Evolutionary conservation across 441 rosid species (phyloP), one percentile per base, ranked within the genome.

Genomic region (Adansonia rubrostipa): DNA sequence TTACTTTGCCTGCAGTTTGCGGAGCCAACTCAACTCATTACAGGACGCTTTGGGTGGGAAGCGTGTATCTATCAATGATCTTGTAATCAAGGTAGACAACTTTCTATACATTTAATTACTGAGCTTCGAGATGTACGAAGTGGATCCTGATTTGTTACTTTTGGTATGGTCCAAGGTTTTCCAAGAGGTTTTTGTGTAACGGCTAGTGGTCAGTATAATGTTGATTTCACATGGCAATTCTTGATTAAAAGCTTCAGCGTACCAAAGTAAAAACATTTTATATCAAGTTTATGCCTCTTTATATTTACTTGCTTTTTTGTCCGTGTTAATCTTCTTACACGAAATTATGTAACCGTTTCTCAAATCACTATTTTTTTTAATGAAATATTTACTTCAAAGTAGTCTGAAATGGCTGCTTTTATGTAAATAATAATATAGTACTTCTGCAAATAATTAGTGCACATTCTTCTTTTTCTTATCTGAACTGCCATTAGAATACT

Each of bases 1-100:
- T 77, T 60, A 4, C 68, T 81, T 60, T 78, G 56, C 45, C 20
- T 84, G 78, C 86, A 96, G 99, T 63, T 83, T 96, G 82, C 91
- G 98, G 67, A 86, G 86, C 77, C 89, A 89, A 57, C 92, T 96
- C 76, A 96, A 96, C 82, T 86, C 87, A 73, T 83, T 92, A 80
- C 99, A 92, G 88, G 97, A 94, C 84, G 90, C 92, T 79, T 88
- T 91, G 1, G 99, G 97, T 76, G 99, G 98, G 50, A 93, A 93
- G 87, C 88, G 93, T 60, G 84, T 94, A 78, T 94, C 97, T 19
- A 86, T 94, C 53, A 93, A 94, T 87, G 98, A 94, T 86, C 97
- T 93, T 79, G 98, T 94, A 45, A 91, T 94, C 78, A 94, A 94
- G 97, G 98, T 94, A 87, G 40, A 70, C 56, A 7, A 68, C 71